Conservation (phyloP, 2,329 filamentous ascomycete species). For the Myriangium duriaei region DNA sequence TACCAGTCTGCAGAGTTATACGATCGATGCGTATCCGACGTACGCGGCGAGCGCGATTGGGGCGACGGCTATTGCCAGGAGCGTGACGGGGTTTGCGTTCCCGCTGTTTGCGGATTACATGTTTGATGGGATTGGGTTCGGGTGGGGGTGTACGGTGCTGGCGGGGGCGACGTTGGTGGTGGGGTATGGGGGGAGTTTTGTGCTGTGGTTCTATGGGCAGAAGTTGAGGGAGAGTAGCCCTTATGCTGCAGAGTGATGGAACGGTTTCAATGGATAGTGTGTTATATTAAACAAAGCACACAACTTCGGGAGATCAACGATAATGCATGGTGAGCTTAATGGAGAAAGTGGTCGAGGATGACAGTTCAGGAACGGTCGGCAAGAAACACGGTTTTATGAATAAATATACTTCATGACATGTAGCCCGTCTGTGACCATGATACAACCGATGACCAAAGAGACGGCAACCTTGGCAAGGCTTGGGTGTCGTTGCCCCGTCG, state of each 20-base stretch:
- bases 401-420: no score
- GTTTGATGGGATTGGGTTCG: constrained; percentile 35
- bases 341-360: no score
- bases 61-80: constrained; percentile 43
- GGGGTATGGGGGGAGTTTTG: constrained; percentile 37
- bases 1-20: constrained; percentile 48
- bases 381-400: no score
- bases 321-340: no score
- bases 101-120: constrained; percentile 47
- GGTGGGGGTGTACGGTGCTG: constrained; percentile 43
- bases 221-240: constrained; percentile 21
- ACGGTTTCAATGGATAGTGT: no score
- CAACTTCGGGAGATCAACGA: no score
- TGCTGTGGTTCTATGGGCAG: constrained; percentile 31
- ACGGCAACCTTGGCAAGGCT: no score
- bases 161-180: constrained; percentile 43
- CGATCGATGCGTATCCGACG: constrained; percentile 42
- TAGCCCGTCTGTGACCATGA: no score
- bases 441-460: no score
- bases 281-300: no score
- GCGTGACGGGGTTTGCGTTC: constrained; percentile 44
- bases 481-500: no score
- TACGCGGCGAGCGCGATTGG: constrained; percentile 40
- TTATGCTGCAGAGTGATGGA: constrained; percentile 24
- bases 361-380: no score